Evolutionary conservation across 331 rosid genomes (phyloP), one percentile per base, ranked within the genome.

Genomic region (Cucumis variabilis): DNA sequence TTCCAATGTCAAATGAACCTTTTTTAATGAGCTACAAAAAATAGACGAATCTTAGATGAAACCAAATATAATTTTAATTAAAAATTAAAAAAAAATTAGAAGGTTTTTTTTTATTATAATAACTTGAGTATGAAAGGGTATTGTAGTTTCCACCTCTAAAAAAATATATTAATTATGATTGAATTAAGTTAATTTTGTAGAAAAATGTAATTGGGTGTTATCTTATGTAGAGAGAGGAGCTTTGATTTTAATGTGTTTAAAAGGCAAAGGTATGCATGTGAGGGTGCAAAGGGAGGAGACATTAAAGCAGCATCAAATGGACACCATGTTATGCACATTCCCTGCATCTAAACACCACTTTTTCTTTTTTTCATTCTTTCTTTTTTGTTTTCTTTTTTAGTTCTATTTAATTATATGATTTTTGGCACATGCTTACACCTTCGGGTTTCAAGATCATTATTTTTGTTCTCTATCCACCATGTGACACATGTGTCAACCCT

Each of bases 251-350:
- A 19, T 73, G 11, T 82, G 46, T 30, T 11, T n/a, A 24, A 6
- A 27, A 69, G 41, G 11, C 3, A 83, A 46, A 33, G 48, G 33
- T 23, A n/a, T n/a, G 37, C 60, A 68, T 33, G 77, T 62, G 58
- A 84, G 69, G 91, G 33, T 69, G 75, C 13, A 21, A 27, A 69
- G 82, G 48, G 86, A 88, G 97, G 60, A 86, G 97, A 96, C 98
- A 96, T 93, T 91, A 92, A 91, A 91, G 97, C 97, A 93, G 94
- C 96, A 92, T 86, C 84, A 92, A 93, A 83, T 92, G 96, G 92
- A 92, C 96, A 93, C 85, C 98, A 93, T 95, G 98, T 93, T 94
- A 94, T 92, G 96, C 98, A 93, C 97, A 96, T 96, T 96, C 98
- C 98, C 98, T 94, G 95, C 98, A 94, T 91, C 88, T 27, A 89